Base-by-base conservation (phyloP, 306 rosid genomes). In the Sechiopsis laciniata region DNA sequence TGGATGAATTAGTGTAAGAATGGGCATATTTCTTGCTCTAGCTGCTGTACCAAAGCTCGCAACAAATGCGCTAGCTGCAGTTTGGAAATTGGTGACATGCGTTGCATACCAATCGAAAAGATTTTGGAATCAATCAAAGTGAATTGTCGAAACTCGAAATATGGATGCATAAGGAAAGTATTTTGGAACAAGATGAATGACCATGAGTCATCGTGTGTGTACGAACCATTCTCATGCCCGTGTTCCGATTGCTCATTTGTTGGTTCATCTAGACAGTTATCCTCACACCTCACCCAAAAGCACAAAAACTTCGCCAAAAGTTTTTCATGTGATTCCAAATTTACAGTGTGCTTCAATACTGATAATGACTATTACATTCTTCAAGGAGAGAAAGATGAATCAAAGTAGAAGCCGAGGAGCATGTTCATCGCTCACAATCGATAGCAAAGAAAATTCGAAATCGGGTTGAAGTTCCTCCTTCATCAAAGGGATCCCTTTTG, bases 11-110 rank as follows among this genome's bases (percentile, higher is more conserved):
- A 91, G 97, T 91, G 97, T 61, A 89, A 91, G 80, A 89, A 91
- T 81, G 97, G 97, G 20, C 97, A 91, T 67, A 82, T 84, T 71
- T 91, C 91, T 72, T 91, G 95, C 83, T 82, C 86, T 67, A 67
- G 60, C 55, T 89, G 96, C 77, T 85, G 91, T 74, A 60, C 40
- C 48, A 77, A 78, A 74, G 57, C 76, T 75, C 46, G 48, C 19
- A 78, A 89, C 56, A 91, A 89, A 81, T 89, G 96, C 62, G 83
- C 96, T 46, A 57, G 82, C 76, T 89, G 96, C 69, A 59, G 76
- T n/a, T 72, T 68, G 82, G 89, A 91, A 52, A 89, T 89, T 54
- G 96, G 90, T 10, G 78, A 84, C 72, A 89, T 76, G 48, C 94
- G 95, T 12, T 89, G 96, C 67, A 82, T 95, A 22, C 85, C 89